Evolutionary conservation across 805 yeast species (phyloP), one percentile per base, ranked within the genome.

Genomic region (Osmozyma mogii): DNA sequence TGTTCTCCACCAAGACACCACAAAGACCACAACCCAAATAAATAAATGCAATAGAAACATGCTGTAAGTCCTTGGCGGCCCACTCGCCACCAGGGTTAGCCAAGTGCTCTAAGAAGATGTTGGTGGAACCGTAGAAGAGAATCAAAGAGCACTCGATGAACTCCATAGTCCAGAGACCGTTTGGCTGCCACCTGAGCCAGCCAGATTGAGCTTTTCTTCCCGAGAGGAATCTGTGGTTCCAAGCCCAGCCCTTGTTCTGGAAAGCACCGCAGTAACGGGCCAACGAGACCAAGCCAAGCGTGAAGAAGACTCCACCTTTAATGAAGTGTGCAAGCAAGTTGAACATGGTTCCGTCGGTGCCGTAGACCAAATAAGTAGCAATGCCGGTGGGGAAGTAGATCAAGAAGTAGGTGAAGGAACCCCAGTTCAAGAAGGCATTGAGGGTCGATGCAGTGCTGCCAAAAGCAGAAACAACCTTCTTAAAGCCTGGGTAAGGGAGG

Each of bases 241-340:
- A 89, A 4, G 95, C 88, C 81, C 94, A 79, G 13, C 97, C 97
- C 34, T 68, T 61, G 32, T 70, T 64, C 21, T 69, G 51, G 45
- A 80, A 84, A 9, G 79, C 83, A 3, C 98, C 98, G 45, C 85
- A 75, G 54, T 83, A 88, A 44, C 97, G 74, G 1, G 87, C 82
- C 22, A 92, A 64, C n/a, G 94, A 71, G 5, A 87, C 50, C 6
- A 88, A 37, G 13, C 98, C 98, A 22, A 82, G 59, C 4, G 66
- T 39, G 35, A 85, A 67, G 50, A 89, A 89, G 3, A 89, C 92
- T 15, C 89, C 92, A 36, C 98, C 98, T 56, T 89, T 89, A 54
- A 89, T 89, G 69, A 85, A 84, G 56, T 89, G 98, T 2, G 98
- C 98, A 34, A 89, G 66, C 30, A 89, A 55, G 44, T 84, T 85